Conservation (phyloP, 805 yeast species). For the Starmerella powellii region DNA sequence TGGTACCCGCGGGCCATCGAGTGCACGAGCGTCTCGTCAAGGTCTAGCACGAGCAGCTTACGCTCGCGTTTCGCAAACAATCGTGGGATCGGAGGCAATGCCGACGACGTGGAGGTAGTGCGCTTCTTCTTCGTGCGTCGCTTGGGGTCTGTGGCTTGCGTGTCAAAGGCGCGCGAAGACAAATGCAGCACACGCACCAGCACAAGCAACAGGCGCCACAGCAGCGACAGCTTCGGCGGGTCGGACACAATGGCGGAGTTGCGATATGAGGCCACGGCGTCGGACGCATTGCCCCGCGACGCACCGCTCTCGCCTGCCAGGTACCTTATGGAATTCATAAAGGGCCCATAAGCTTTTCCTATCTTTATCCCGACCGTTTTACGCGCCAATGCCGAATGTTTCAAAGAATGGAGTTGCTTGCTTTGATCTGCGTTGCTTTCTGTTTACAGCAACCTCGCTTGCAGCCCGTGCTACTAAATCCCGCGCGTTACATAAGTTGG, state of each 20-base stretch:
- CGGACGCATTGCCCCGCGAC: too few species aligned
- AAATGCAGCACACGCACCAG: constrained; percentile 5
- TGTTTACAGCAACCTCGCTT: too few species aligned
- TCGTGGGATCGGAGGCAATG: constrained; percentile 15
- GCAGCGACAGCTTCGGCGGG: not conserved
- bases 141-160: not conserved
- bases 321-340: not conserved
- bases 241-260: too few species aligned
- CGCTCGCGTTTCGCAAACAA: constrained; percentile 12
- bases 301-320: not conserved
- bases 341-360: not conserved
- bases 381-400: not conserved
- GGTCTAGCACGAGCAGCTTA: constrained; percentile 71
- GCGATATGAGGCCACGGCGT: too few species aligned
- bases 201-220: constrained; percentile 6
- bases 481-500: too few species aligned
- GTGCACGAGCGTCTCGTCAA: constrained; percentile 91
- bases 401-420: not conserved
- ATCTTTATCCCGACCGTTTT: not conserved
- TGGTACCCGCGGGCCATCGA: constrained; percentile 56
- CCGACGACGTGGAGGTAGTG: not conserved
- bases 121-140: not conserved
- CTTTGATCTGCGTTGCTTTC: too few species aligned
- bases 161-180: not conserved
- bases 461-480: too few species aligned